Evolutionary conservation across 129 eudicot species (phyloP).

Genomic region (Chrysanthemum seticuspe): DNA sequence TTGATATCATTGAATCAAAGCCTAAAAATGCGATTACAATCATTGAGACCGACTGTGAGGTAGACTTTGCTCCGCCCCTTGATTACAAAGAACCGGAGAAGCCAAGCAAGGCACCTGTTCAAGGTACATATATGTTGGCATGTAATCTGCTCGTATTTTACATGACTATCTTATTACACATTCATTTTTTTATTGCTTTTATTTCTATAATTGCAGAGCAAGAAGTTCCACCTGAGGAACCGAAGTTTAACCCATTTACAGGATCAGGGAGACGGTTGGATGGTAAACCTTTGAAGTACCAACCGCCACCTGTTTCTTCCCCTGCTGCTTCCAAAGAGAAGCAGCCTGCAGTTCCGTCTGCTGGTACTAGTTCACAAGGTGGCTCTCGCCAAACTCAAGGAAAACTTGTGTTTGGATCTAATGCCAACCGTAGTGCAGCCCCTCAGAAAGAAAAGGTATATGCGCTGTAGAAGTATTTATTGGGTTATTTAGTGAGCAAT

Average conservation of each 20-base stretch:
- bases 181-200: neutral
- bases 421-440: conserved; percentile 43
- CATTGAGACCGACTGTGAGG: conserved; percentile 96
- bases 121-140: conserved; percentile 36
- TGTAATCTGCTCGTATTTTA: neutral
- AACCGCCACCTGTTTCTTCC: conserved; percentile 52
- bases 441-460: conserved; percentile 69
- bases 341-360: conserved; percentile 41
- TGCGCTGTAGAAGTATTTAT: neutral
- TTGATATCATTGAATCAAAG: conserved; percentile 80
- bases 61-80: conserved; percentile 94
- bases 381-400: conserved; percentile 73
- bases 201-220: conserved; percentile 34
- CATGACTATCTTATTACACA: too few species aligned
- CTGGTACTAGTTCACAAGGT: conserved; percentile 57
- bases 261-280: conserved; percentile 80
- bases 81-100: conserved; percentile 87
- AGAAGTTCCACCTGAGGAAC: conserved; percentile 63
- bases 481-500: neutral
- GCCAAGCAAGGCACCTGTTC: conserved; percentile 52
- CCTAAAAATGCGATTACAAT: conserved; percentile 78
- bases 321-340: conserved; percentile 44
- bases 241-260: conserved; percentile 73
- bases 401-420: conserved; percentile 85
- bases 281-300: conserved; percentile 61